Evolutionary conservation across 441 rosid genomes (phyloP), one percentile per base, ranked within the genome.

Genomic region (Biscutella laevigata): DNA sequence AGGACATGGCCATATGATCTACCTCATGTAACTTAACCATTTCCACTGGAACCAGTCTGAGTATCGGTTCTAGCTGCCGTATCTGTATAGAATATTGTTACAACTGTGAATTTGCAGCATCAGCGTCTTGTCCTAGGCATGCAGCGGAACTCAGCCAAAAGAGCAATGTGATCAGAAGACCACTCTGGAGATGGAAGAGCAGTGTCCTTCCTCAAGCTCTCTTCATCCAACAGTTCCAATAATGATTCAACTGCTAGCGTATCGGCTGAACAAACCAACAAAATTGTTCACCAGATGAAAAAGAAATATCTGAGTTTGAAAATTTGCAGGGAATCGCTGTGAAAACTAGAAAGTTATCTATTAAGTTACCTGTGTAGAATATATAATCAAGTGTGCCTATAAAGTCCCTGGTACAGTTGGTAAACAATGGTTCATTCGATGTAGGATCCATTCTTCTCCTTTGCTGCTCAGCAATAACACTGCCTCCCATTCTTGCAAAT

Each of bases 141-240:
- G 88, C 89, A 79, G 52, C 87, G 87, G 71, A 88, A 88, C 69
- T 85, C 95, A 1, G 91, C 94, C 62, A 84, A 63, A 20, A 88
- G 91, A 42, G 96, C 94, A 62, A 77, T 77, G 65, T 88, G 94
- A 82, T 84, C 91, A 11, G 20, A 17, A 17, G 20, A 17, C 20
- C 20, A 17, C 20, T 17, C 20, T 3, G 20, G 20, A 17, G 20
- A 88, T 41, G 94, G 96, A 76, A 88, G 96, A 25, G 88, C 96
- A 4, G 94, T 88, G 70, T 88, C 91, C 67, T 88, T 88, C 70
- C 89, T 81, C 76, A 88, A 76, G 79, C 87, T 79, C 62, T 83
- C 96, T 70, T 88, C 96, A 66, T 82, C 92, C 83, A 88, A 61
- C 42, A 88, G 85, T 74, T 87, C 96, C 77, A 87, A 59, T 61